Conservation (phyloP, 1,284 basidiomycete genomes). For the Cronartium quercuum region DNA sequence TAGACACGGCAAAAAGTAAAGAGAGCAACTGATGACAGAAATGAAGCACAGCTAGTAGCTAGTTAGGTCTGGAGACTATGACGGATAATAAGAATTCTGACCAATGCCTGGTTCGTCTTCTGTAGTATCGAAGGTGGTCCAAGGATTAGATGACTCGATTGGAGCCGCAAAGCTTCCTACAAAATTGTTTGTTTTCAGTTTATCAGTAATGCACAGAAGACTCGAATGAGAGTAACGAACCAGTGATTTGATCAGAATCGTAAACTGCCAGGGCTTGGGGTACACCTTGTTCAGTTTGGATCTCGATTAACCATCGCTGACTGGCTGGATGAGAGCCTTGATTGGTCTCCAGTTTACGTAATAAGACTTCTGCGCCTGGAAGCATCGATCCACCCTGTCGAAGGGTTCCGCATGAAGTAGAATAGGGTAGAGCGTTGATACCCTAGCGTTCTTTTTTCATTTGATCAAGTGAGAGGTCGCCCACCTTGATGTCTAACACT, state of each 20-base stretch:
- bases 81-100: slow-evolving; percentile 14
- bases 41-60: no score
- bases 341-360: slow-evolving; percentile 22
- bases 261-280: slow-evolving; percentile 7
- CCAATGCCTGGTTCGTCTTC: slow-evolving; percentile 11
- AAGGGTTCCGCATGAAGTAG: not conserved
- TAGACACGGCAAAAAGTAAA: not conserved
- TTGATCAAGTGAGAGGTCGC: not conserved
- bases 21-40: not conserved
- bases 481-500: slow-evolving; percentile 35
- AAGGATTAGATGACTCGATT: slow-evolving; percentile 14
- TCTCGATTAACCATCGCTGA: slow-evolving; percentile 25
- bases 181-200: not conserved
- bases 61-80: no score
- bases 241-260: slow-evolving; percentile 6
- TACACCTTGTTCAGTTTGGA: slow-evolving; percentile 7
- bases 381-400: not conserved
- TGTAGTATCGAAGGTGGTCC: slow-evolving; percentile 9
- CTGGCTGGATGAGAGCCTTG: slow-evolving; percentile 10
- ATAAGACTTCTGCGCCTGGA: slow-evolving; percentile 23
- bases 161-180: slow-evolving; percentile 21
- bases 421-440: no score
- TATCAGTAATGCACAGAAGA: not conserved
- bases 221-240: not conserved
- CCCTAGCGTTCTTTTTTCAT: no score